Evolutionary conservation across 2,329 filamentous ascomycete species (phyloP).

Genomic region (Venturiaceae sp.): DNA sequence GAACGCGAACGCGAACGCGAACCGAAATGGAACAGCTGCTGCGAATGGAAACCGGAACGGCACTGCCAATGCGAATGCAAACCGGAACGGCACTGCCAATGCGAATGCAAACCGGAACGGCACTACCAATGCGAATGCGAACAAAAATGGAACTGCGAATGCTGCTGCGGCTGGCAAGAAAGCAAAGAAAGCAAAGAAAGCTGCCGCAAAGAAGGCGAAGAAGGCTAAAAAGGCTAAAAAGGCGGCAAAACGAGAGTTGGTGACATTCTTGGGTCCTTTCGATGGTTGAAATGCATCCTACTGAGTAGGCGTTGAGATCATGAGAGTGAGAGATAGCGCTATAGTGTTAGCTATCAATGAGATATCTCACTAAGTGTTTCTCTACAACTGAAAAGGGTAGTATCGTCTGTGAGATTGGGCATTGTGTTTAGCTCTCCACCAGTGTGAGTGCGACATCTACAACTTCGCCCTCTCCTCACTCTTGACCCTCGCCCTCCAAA

Average conservation of each 20-base stretch:
- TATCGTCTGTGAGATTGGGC: no score
- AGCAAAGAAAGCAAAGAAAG: background rate
- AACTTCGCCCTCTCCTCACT: background rate
- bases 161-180: background rate
- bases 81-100: background rate
- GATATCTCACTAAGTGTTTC: no score
- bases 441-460: background rate
- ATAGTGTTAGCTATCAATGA: no score
- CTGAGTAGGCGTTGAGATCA: no score
- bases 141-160: background rate
- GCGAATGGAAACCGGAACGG: background rate
- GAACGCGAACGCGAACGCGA: background rate
- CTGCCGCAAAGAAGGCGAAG: background rate
- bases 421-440: no score
- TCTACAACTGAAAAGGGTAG: no score
- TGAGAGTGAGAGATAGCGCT: no score
- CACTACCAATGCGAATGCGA: background rate
- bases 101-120: background rate
- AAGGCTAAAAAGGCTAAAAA: background rate
- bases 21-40: background rate
- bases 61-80: background rate
- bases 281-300: no score
- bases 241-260: background rate
- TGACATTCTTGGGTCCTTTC: background rate
- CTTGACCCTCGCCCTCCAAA: slow-evolving; percentile 13